phyloP scores from a whole-genome alignment of 2,329 filamentous ascomycete genomes.

The Fusarium torulosum region DNA sequence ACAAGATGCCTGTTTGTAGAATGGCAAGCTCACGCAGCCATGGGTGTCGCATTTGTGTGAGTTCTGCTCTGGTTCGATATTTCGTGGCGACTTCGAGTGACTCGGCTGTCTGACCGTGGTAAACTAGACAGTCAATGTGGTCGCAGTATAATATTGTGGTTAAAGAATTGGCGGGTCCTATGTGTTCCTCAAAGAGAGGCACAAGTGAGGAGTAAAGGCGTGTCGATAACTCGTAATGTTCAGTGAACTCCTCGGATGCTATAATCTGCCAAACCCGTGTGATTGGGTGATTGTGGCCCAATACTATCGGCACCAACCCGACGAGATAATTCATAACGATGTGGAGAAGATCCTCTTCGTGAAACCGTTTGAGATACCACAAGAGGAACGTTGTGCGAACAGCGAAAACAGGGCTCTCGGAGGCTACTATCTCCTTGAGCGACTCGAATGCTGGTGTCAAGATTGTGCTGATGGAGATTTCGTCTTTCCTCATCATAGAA shows the following conservation, averaged over 20 bases:
- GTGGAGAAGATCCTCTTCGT: conserved; percentile 51
- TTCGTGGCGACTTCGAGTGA: conserved; percentile 48
- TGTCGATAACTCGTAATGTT: conserved; percentile 52
- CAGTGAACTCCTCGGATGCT: conserved; percentile 49
- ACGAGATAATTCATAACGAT: conserved; percentile 52
- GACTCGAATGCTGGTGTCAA: conserved; percentile 54
- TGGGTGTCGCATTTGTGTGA: conserved; percentile 47
- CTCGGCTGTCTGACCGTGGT: conserved; percentile 45
- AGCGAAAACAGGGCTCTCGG: conserved; percentile 52
- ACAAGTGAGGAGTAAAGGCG: conserved; percentile 50
- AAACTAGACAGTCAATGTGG: conserved; percentile 52
- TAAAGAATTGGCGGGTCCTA: conserved; percentile 51
- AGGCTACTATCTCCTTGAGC: conserved; percentile 51
- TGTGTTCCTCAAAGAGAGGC: conserved; percentile 49
- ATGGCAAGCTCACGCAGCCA: conserved; percentile 52
- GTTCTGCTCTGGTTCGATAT: conserved; percentile 50
- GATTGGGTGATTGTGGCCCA: conserved; percentile 50
- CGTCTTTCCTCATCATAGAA: conserved; percentile 51
- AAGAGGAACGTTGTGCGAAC: conserved; percentile 52
- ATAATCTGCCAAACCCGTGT: conserved; percentile 51
- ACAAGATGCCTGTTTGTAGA: conserved; percentile 50
- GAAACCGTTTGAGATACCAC: conserved; percentile 53
- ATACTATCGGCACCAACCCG: conserved; percentile 48
- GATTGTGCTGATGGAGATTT: conserved; percentile 50
- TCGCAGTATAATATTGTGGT: conserved; percentile 53